phyloP scores from a whole-genome alignment of 1,139 yeast genomes.

The Saccharomyces hybrid region DNA sequence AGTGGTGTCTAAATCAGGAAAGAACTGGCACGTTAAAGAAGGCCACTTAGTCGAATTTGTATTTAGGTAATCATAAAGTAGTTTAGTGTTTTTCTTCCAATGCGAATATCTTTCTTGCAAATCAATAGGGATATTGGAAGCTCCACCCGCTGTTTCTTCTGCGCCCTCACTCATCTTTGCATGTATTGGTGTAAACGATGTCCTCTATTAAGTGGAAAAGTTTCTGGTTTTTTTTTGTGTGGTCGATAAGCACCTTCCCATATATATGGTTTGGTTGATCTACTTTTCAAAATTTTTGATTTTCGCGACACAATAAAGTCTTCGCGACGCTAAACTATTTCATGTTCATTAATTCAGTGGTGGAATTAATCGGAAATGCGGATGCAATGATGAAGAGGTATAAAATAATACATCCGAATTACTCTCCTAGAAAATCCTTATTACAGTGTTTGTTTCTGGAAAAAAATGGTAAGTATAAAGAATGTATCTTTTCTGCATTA shows the following conservation, averaged over 20 bases:
- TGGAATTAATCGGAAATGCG: too few species aligned
- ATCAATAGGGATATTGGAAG: slow-evolving; percentile 16
- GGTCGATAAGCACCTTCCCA: background rate
- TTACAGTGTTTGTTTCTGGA: too few species aligned
- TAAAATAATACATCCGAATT: background rate
- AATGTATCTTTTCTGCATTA: background rate
- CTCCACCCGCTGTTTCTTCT: slow-evolving; percentile 2
- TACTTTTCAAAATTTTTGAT: background rate
- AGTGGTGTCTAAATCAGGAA: slow-evolving; percentile 41
- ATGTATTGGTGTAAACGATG: background rate
- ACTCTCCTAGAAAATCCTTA: too few species aligned
- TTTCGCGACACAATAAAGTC: background rate
- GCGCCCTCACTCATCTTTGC: slow-evolving; percentile 1
- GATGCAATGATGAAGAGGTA: too few species aligned
- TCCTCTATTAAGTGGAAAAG: background rate
- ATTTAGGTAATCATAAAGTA: slow-evolving; percentile 65
- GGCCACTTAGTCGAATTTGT: slow-evolving; percentile 80
- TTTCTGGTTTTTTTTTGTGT: background rate
- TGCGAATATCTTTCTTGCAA: slow-evolving; percentile 53
- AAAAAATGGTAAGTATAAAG: background rate
- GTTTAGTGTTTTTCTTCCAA: slow-evolving; percentile 72
- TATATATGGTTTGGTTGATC: background rate
- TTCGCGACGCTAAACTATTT: background rate
- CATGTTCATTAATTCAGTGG: too few species aligned
- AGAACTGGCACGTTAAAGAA: slow-evolving; percentile 67